Base-by-base conservation (phyloP, 108 stramenopile species). In the Nitzschia sp. region DNA sequence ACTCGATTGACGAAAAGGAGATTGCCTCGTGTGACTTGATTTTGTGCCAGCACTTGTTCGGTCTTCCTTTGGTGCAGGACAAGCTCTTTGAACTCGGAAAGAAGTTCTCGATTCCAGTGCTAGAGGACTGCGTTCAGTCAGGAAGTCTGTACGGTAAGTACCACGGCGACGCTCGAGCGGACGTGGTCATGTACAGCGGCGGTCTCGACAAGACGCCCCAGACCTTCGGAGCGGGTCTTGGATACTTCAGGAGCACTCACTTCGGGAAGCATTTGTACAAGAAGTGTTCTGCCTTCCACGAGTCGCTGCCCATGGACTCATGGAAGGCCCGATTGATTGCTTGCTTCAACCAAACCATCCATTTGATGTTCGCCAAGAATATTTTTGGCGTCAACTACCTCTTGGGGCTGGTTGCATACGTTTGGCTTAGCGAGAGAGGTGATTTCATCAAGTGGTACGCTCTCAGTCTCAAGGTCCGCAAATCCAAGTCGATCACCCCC, bases 151-250 rank as follows among this genome's bases (percentile, higher is more conserved):
- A 44, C 31, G 69, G 69, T 6, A 70, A 60, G 29, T 70, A 70
- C 69, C 25, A 47, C 9, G 69, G 69, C 28, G 35, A 70, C 48
- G n/a, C 69, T 32, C 35, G 48, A 17, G 28, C 69, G 1, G 69
- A 70, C 21, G 21, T 60, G 1, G 32, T 60, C 69, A 60, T 70
- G 69, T 70, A 60, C 47, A 60, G 58, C 26, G 69, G 69, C 25
- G 69, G 69, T 47, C 69, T 70, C 5, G 69, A 70, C 58, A 70
- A 70, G 58, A 70, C 58, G 0, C 69, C 69, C n/a, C 58, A 45
- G 6, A 55, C 21, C 29, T 68, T 68, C 27, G 66, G 66, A 27
- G 66, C 28, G 35, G 66, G 66, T 2, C 28, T 68, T 38, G 66
- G 66, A n/a, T 68, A 56, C 22, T 68, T 68, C 36, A 1, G 54